These are phyloP conservation scores for Clonostachys rosea DNA, from an alignment of 2,329 filamentous ascomycete genomes.

Conservation along the genomic window DNA sequence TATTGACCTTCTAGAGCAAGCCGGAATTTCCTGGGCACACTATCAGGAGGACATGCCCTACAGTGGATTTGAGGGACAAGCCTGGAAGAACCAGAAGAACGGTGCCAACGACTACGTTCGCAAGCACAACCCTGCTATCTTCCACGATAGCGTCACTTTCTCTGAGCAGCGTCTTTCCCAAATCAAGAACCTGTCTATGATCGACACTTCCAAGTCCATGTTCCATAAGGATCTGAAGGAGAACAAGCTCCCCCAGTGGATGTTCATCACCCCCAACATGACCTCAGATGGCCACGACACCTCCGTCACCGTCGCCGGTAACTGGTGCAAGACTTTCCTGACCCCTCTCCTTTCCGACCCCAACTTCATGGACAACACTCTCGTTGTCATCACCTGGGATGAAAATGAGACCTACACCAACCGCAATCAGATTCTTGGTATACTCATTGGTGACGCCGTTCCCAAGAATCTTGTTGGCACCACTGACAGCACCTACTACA, in stretches of 20 bases:
- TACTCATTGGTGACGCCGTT: conserved; percentile 73
- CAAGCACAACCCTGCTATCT: conserved; percentile 70
- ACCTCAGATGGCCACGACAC: conserved; percentile 74
- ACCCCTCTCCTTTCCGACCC: conserved; percentile 63
- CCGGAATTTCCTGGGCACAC: conserved; percentile 61
- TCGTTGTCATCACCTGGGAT: conserved; percentile 75
- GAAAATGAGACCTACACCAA: conserved; percentile 67
- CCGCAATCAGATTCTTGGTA: conserved; percentile 64
- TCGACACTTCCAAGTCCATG: conserved; percentile 34
- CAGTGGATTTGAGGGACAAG: conserved; percentile 63
- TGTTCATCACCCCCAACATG: conserved; percentile 72
- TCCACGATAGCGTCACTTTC: conserved; percentile 61
- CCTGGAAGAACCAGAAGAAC: conserved; percentile 60
- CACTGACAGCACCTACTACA: conserved; percentile 65
- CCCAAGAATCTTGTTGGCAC: conserved; percentile 61
- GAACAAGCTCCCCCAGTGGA: conserved; percentile 65
- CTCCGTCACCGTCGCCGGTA: conserved; percentile 61
- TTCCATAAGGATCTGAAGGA: conserved; percentile 64
- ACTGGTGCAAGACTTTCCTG: conserved; percentile 65
- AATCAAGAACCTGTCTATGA: conserved; percentile 64
- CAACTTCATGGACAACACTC: conserved; percentile 71
- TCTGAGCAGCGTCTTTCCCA: conserved; percentile 55
- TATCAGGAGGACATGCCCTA: conserved; percentile 80
- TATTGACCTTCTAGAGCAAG: conserved; percentile 63
- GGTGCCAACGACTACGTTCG: conserved; percentile 73